Base-by-base conservation (phyloP, 192 early-diverging fungal genomes). In the Funneliformis geosporum region DNA sequence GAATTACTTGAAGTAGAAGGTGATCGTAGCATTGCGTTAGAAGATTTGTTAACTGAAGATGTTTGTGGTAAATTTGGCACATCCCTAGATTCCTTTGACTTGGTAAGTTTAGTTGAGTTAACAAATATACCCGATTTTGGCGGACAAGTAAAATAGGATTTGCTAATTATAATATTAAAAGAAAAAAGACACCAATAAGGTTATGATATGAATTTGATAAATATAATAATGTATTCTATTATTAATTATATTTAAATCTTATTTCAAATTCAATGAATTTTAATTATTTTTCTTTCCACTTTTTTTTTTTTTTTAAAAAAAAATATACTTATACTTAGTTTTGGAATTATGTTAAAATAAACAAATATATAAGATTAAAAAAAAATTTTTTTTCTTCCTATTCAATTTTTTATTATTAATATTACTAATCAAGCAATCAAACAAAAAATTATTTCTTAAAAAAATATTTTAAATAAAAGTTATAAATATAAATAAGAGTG, bases 81-180 rank as follows among this genome's bases (percentile, higher is more conserved):
- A 1, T 79, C 42, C 33, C 27, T 11, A 16, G 73, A 66, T 59
- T 82, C 62, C 43, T 86, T 83, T 42, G 83, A 78, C 50, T 82
- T 83, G 50, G 85, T 78, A 62, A 86, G 76, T 67, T 93, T 93
- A 33, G 90, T 88, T 21, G 92, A 88, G 18, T 91, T 84, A 23
- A 93, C 85, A 86, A 94, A 95, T 46, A 95, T 83, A 23, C 94
- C 94, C 10, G 87, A 89, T 64, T 88, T 85, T 12, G 89, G 87
- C 33, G 89, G 87, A 80, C 94, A 95, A 18, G 79, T 79, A 81
- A 95, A 95, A 75, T 95, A 95, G 0, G 83, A 78, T 64, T 88
- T 84, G 18, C 94, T 90, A 81, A 65, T 76, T 60, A 42, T 33
- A 27, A 65, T 60, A 64, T 46, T 16, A 27, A 23, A 12, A 73